A percentile compares a stretch with the other conserved stretches of the same genome.
Conservation (phyloP, 108 stramenopile species). For the Pseudonitzschia pungens region DNA sequence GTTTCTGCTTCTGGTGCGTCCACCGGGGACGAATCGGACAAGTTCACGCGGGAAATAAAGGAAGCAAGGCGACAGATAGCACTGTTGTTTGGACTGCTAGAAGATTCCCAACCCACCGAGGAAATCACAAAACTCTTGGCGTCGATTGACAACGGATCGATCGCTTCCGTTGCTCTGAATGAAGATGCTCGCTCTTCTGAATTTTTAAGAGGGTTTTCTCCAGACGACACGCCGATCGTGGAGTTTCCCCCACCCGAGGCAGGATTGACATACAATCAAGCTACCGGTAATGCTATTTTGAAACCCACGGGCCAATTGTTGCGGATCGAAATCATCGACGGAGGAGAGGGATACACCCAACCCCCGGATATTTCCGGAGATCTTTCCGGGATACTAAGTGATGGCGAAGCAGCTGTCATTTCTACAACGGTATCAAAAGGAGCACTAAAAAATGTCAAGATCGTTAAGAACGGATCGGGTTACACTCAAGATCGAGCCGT, state of each 20-base stretch:
- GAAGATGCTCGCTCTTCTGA: conserved; percentile 35
- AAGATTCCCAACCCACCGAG: conserved; percentile 50
- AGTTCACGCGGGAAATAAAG: conserved; percentile 18
- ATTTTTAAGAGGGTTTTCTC: conserved; percentile 25
- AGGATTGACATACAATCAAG: conserved; percentile 25
- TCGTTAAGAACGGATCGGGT: conserved; percentile 42
- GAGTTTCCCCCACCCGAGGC: conserved; percentile 37
- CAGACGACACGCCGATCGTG: conserved; percentile 23
- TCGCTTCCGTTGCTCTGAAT: conserved; percentile 20
- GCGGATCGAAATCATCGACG: conserved; percentile 40
- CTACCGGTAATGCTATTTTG: conserved; percentile 44
- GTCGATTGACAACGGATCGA: conserved; percentile 54
- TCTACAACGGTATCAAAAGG: conserved; percentile 40
- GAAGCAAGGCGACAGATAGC: conserved; percentile 67
- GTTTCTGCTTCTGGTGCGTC: neutral
- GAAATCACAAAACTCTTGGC: conserved; percentile 55
- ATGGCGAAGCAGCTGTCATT: conserved; percentile 34
- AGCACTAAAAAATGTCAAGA: conserved; percentile 38
- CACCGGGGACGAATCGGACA: neutral
- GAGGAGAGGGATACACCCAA: conserved; percentile 47
- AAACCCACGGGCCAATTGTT: conserved; percentile 47
- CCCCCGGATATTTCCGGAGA: conserved; percentile 29
- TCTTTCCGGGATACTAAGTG: conserved; percentile 5
- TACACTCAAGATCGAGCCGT: conserved; percentile 30
- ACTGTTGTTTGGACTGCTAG: conserved; percentile 53